A percentile compares a stretch with the other conserved stretches of the same genome.
Conservation (phyloP, 139 green algal genomes). For the Nannochloris sp. region DNA sequence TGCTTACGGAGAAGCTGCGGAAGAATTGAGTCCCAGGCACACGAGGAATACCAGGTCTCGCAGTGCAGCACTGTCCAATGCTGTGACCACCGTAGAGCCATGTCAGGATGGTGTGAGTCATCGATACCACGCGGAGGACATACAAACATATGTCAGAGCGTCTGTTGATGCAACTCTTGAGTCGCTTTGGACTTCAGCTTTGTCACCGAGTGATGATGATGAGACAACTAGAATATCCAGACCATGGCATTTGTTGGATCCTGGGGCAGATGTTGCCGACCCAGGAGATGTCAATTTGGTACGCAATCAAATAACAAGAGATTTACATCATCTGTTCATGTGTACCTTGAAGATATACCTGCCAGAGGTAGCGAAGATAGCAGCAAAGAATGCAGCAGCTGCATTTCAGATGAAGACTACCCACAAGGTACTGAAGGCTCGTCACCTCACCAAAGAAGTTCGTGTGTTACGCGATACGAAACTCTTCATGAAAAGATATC, state of each 20-base stretch:
- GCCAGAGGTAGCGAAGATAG: slow-evolving; percentile 1
- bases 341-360: slow-evolving; percentile 47
- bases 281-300: neutral
- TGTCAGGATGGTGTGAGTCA: neutral
- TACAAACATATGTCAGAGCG: neutral
- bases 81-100: no score
- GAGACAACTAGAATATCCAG: neutral
- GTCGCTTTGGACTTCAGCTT: neutral
- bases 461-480: slow-evolving; percentile 66
- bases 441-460: slow-evolving; percentile 10
- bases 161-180: neutral
- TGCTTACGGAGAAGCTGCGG: no score
- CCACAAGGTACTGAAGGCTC: slow-evolving; percentile 7
- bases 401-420: slow-evolving; percentile 5
- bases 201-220: neutral
- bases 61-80: no score
- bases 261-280: neutral
- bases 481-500: slow-evolving; percentile 80
- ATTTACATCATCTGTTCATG: slow-evolving; percentile 58
- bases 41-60: no score
- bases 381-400: neutral
- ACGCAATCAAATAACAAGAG: slow-evolving; percentile 44
- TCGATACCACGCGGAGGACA: neutral
- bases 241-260: slow-evolving; percentile 9
- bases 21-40: no score